Percentiles rank a stretch among this genome's conserved stretches.
Conservation (phyloP, 345 rosid species). For the Citrus australasica region DNA sequence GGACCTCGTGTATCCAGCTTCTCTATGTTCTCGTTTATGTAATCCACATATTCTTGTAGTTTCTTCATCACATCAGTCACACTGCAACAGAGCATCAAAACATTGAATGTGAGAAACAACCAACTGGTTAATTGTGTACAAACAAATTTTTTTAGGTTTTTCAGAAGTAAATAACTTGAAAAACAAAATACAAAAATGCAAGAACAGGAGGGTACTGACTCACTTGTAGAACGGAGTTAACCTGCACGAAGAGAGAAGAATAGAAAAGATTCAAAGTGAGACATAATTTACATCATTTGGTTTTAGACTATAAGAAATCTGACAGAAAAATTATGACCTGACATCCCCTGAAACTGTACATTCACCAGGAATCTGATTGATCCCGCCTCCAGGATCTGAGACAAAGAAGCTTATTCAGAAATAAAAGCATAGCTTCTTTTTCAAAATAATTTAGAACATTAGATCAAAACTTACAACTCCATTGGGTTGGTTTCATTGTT, state of each 20-base stretch:
- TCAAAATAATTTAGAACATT: neutral
- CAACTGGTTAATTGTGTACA: neutral
- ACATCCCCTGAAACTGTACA: constrained; percentile 89
- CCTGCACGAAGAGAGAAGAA: constrained; percentile 40
- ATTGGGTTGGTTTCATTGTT: constrained; percentile 98
- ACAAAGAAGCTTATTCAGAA: constrained; percentile 18
- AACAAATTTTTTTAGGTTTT: neutral
- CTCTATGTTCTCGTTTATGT: constrained; percentile 72
- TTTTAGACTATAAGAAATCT: neutral
- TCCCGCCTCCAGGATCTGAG: constrained; percentile 95
- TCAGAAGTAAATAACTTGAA: neutral
- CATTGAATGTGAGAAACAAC: constrained; percentile 10
- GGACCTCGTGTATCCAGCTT: constrained; percentile 74
- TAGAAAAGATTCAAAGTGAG: constrained; percentile 12
- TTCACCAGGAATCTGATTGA: constrained; percentile 95
- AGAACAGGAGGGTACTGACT: constrained; percentile 31
- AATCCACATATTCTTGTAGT: constrained; percentile 77
- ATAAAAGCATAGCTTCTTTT: constrained; percentile 14
- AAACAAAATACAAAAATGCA: neutral
- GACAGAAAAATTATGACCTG: constrained; percentile 47
- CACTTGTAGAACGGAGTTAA: constrained; percentile 95
- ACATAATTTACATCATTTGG: neutral
- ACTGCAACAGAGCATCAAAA: constrained; percentile 36
- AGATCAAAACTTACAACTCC: constrained; percentile 65
- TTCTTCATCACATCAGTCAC: constrained; percentile 62